Evolutionary conservation across 148 eudicot species (phyloP), one percentile per base, ranked within the genome.

Genomic region (Fallopia convolvulus): DNA sequence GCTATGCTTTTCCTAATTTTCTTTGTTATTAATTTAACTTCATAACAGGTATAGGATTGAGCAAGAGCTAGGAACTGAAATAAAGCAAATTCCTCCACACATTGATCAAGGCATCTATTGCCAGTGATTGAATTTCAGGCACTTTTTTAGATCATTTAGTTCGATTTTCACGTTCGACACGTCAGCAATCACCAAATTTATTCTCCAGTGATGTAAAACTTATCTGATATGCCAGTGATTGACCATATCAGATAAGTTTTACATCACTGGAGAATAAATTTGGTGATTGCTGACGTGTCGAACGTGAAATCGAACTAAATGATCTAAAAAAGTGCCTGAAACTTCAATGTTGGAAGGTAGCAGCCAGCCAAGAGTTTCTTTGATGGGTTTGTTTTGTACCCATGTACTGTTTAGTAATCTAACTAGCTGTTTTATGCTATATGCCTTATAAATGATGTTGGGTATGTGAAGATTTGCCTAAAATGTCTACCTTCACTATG

Each of bases 41-140:
- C 18, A 74, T 26, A 36, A 72, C 92, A 93, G 97, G 90, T 88
- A 93, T 85, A 89, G 88, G 87, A 93, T 93, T 76, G 97, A 93
- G 84, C 97, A 93, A 83, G 95, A 93, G 87, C 91, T 93, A 73
- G 97, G 97, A 48, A 93, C 93, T 60, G 97, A 93, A 88, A 93
- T 93, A 53, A 93, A 93, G 85, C 98, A 93, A 84, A 93, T 93
- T 77, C 98, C 98, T 75, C 90, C 97, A 0, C 95, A 90, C 39
- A 93, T 93, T 52, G 97, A 93, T 86, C 93, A 93, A 86, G 95
- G 86, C 47, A 89, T 93, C 75, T 93, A 93, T 76, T 91, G 97
- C 71, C 87, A 78, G 30, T 26, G 30, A 26, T 26, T 26, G 30
- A 21, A 12, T 58, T 58, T 58, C 58, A 52, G 13, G 30, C 12